A percentile compares a stretch with the other conserved stretches of the same genome.
Conservation (phyloP, 2,329 filamentous ascomycete genomes). For the Xylariales sp. region DNA sequence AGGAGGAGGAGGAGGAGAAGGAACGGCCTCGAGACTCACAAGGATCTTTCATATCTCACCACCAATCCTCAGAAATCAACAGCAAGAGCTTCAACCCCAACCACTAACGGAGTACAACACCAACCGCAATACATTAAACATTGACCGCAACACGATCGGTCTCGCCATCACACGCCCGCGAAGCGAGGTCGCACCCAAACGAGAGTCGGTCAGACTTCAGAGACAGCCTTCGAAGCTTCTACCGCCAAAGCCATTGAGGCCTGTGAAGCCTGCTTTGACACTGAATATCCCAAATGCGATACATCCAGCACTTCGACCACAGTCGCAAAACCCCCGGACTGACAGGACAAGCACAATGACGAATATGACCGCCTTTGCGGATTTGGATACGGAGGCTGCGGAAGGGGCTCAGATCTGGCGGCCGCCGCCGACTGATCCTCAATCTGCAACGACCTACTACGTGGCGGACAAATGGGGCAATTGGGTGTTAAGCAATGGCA, state of each 20-base stretch:
- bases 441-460: conserved; percentile 42
- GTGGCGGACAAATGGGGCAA: conserved; percentile 49
- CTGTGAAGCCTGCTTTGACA: conserved; percentile 37
- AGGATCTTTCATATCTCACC: conserved; percentile 38
- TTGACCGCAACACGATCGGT: conserved; percentile 34
- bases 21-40: conserved; percentile 12
- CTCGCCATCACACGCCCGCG: conserved; percentile 38
- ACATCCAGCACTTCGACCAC: conserved; percentile 21
- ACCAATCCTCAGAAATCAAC: conserved; percentile 26
- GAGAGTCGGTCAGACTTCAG: conserved; percentile 18
- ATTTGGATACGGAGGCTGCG: conserved; percentile 26
- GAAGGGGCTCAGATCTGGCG: conserved; percentile 44
- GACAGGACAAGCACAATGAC: conserved; percentile 41
- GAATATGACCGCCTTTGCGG: conserved; percentile 27
- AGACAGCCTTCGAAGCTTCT: conserved; percentile 38
- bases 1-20: conserved; percentile 12
- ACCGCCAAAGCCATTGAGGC: conserved; percentile 31
- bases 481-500: conserved; percentile 44
- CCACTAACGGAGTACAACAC: too few relatives aligned
- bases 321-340: conserved; percentile 44
- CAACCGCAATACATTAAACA: conserved; percentile 1
- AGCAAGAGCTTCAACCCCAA: too few relatives aligned
- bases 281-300: conserved; percentile 28
- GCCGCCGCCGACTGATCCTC: conserved; percentile 40
- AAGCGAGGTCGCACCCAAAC: conserved; percentile 15